Conservation (phyloP, 805 yeast species). For the Schwanniomyces polymorphus region DNA sequence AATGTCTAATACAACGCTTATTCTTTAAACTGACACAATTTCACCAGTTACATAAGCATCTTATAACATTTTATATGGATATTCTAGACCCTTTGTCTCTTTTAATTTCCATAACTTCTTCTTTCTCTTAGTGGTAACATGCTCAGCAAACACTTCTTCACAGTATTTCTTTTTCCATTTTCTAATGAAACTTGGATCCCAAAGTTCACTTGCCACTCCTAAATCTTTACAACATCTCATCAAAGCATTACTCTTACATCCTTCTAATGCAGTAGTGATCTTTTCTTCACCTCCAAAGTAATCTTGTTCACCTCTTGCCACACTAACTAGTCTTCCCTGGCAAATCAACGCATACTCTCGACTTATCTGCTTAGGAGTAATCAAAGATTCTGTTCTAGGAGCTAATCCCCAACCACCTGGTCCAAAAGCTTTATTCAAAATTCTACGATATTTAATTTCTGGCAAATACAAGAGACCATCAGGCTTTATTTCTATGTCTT, state of each 20-base stretch:
- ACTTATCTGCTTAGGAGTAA: conserved; percentile 74
- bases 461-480: conserved; percentile 92
- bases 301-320: conserved; percentile 95
- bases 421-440: conserved; percentile 88
- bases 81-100: conserved; percentile 77
- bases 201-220: conserved; percentile 93
- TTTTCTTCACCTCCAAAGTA: conserved; percentile 80
- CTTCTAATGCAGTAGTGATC: conserved; percentile 94
- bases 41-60: neutral
- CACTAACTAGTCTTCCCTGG: conserved; percentile 82
- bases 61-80: conserved; percentile 63
- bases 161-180: conserved; percentile 49
- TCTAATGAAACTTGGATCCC: conserved; percentile 94
- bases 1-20: neutral
- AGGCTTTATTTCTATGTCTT: conserved; percentile 91
- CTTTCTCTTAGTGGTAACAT: conserved; percentile 76
- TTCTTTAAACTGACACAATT: too few species aligned
- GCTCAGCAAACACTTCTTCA: conserved; percentile 84
- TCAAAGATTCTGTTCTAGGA: conserved; percentile 82
- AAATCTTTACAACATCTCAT: conserved; percentile 98
- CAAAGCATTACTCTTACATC: conserved; percentile 93
- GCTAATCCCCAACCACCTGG: conserved; percentile 99
- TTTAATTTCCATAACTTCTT: conserved; percentile 88
- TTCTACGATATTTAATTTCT: conserved; percentile 91
- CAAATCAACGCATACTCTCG: conserved; percentile 89